Base-by-base conservation (phyloP, 441 rosid genomes). In the Theobroma grandiflorum region DNA sequence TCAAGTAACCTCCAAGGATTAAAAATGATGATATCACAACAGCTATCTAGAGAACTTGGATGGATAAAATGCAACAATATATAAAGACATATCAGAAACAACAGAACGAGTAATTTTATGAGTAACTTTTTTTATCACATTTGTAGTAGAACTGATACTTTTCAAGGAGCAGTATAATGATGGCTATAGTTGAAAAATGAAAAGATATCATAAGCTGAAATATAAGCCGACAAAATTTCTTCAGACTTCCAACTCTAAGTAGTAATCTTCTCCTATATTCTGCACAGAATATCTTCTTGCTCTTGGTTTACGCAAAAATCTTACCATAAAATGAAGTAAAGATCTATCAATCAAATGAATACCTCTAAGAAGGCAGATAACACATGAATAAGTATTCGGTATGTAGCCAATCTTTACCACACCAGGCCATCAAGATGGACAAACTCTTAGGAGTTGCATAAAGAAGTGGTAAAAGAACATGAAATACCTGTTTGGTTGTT, bases 401-500 rank as follows among this genome's bases (percentile, higher is more conserved):
- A 53, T 68, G 66, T 31, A 58, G 38, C 20, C 3, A 65, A 49
- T 50, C 12, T 73, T 73, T 45, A 76, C 70, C 33, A n/a, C 61
- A 76, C 4, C 59, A 63, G 71, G 73, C 50, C 38, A 66, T 77
- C 64, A 22, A 66, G 65, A 64, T 20, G 62, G 61, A 76, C 47
- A 35, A 64, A 40, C 77, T 79, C 70, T 11, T 55, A 61, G 57
- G 58, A 57, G 66, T 26, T 22, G 16, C 18, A 31, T 6, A 3
- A 57, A 57, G 3, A 57, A 57, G 33, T 20, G 31, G 3, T 58
- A 50, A 70, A 75, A 61, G 42, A 63, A 70, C 16, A 40, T 38
- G 18, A 75, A 26, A 70, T 74, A 89, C 91, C 91, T 81, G 85
- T 84, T 14, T 73, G 77, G 78, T 87, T 84, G 85, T 89, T 89